These are phyloP conservation scores for Cystofilobasidium ferigula DNA, from an alignment of 768 basidiomycete species.

Conservation along the genomic window DNA sequence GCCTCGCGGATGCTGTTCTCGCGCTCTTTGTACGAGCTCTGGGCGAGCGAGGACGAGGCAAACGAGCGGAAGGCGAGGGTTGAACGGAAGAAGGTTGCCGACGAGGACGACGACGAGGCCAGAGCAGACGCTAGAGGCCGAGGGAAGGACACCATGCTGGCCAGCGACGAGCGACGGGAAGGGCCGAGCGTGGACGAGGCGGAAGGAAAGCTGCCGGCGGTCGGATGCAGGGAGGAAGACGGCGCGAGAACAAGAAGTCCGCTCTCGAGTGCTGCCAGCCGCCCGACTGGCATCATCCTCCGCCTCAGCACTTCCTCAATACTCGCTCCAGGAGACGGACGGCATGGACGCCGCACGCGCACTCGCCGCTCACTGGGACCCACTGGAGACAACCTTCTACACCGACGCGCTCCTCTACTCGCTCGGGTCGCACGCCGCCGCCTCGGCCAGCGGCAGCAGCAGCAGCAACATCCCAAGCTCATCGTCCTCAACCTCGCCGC, in stretches of 20 bases:
- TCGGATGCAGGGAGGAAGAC: too few relatives aligned
- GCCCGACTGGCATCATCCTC: too few relatives aligned
- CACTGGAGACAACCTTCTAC: constrained; percentile 25
- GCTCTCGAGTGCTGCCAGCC: too few relatives aligned
- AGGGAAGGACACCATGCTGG: background rate
- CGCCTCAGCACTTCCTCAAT: too few relatives aligned
- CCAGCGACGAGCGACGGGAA: background rate
- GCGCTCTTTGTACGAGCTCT: background rate
- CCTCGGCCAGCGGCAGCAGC: constrained; percentile 7
- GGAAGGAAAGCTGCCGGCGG: too few relatives aligned
- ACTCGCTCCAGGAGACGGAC: too few relatives aligned
- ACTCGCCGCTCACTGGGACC: constrained; percentile 8
- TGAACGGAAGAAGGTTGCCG: background rate
- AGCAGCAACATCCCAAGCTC: background rate
- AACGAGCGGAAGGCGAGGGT: too few relatives aligned
- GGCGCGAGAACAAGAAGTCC: too few relatives aligned
- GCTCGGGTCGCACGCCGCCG: constrained; percentile 2
- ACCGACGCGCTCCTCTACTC: constrained; percentile 14
- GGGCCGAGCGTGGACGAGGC: background rate
- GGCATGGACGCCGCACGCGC: background rate
- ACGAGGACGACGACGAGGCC: background rate
- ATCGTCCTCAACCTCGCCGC: background rate
- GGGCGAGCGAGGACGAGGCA: background rate
- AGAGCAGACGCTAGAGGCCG: background rate
- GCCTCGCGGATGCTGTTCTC: too few relatives aligned